A percentile compares a stretch with the other conserved stretches of the same genome.
These are phyloP conservation scores for Clarireedia sp. DNA, from an alignment of 2,329 filamentous ascomycete species.

Conservation along the genomic window DNA sequence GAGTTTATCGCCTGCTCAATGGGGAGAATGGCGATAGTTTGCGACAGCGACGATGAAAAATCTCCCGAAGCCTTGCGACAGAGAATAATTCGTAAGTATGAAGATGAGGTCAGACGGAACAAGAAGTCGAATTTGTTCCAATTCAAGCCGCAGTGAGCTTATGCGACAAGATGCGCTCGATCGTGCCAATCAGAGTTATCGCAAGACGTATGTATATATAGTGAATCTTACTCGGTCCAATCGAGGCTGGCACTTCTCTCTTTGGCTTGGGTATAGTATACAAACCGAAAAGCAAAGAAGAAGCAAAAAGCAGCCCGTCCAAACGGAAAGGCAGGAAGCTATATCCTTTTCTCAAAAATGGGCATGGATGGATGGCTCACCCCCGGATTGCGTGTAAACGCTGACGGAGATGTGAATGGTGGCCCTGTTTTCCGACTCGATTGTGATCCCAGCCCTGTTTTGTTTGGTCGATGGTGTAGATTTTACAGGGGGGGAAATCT, in stretches of 20 bases:
- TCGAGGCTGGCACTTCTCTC: not conserved
- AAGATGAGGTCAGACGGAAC: not conserved
- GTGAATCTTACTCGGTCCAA: not conserved
- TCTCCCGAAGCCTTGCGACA: no score
- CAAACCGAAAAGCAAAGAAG: not conserved
- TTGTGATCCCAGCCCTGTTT: not conserved
- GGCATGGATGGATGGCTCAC: not conserved
- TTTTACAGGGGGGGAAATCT: not conserved
- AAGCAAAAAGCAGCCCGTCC: not conserved
- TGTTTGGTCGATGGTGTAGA: not conserved
- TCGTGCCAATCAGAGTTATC: not conserved
- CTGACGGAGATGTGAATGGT: not conserved
- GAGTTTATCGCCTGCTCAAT: not conserved
- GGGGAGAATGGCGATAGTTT: not conserved
- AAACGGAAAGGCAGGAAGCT: not conserved
- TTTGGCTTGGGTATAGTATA: not conserved
- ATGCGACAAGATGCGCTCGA: not conserved
- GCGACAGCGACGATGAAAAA: not conserved
- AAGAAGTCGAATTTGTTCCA: not conserved
- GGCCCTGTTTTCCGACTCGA: not conserved
- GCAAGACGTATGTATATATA: not conserved
- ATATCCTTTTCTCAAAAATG: not conserved
- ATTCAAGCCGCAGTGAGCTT: constrained; percentile 2
- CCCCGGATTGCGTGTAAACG: not conserved
- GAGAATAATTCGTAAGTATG: not conserved